phyloP scores from a whole-genome alignment of 192 early-diverging fungal species.

The Phycomyces blakesleeanus region DNA sequence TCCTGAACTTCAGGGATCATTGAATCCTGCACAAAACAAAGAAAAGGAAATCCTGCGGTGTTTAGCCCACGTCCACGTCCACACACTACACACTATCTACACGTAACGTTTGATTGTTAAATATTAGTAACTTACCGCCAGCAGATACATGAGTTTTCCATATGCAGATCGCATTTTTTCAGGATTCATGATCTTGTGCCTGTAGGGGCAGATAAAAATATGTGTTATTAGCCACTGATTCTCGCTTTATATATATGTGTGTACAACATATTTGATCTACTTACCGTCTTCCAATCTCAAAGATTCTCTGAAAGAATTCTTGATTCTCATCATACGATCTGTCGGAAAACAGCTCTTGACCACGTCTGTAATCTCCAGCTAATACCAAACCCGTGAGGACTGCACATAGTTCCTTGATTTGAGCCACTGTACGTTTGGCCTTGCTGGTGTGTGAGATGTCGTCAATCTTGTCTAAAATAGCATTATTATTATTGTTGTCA shows the following conservation, averaged over 20 bases:
- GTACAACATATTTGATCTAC: background rate
- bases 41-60: background rate
- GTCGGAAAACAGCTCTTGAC: constrained; percentile 74
- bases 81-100: no score
- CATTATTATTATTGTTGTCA: no score
- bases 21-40: constrained; percentile 53
- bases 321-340: constrained; percentile 66
- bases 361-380: constrained; percentile 76
- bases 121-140: constrained; percentile 55
- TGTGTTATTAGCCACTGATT: background rate
- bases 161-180: constrained; percentile 96
- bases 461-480: constrained; percentile 36
- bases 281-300: constrained; percentile 62
- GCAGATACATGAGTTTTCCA: constrained; percentile 93
- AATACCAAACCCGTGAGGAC: constrained; percentile 90
- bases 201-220: background rate
- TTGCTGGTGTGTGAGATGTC: constrained; percentile 76
- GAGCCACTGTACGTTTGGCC: constrained; percentile 82
- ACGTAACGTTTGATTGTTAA: no score
- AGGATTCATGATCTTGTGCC: constrained; percentile 89
- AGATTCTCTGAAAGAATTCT: constrained; percentile 73
- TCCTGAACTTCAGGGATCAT: constrained; percentile 68
- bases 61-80: no score
- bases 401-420: constrained; percentile 95
- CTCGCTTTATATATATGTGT: no score